phyloP scores from a whole-genome alignment of 1,284 basidiomycete species.

The Pascua sp. region DNA sequence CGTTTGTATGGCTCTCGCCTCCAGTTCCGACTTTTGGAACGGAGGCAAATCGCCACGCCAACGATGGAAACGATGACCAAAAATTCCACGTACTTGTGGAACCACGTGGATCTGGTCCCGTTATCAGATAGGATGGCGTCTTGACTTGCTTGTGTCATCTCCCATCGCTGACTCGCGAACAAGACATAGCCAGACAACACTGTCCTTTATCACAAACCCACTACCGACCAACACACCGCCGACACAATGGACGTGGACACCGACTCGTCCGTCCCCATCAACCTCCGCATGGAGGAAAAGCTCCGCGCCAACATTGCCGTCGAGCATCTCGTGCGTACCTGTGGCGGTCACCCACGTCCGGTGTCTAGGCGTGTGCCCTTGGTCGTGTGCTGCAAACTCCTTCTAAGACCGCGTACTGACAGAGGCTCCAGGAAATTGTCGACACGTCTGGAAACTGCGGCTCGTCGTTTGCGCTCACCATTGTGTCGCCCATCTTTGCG shows the following conservation, averaged over 20 bases:
- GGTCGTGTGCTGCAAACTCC: no score
- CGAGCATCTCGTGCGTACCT: constrained; percentile 14
- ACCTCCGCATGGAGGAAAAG: constrained; percentile 18
- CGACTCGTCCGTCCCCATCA: constrained; percentile 1
- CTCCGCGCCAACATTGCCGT: constrained; percentile 14
- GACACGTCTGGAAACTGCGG: constrained; percentile 49
- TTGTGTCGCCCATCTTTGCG: constrained; percentile 46
- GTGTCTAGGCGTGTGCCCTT: neutral
- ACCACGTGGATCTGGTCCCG: neutral
- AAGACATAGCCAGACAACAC: no score
- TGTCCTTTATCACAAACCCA: neutral
- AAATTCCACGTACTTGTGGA: no score
- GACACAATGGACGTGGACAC: no score
- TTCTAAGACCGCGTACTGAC: constrained; percentile 1
- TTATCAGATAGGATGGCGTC: constrained; percentile 8
- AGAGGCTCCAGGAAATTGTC: constrained; percentile 14
- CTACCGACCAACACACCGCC: neutral
- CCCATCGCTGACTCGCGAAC: no score
- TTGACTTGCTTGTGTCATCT: neutral
- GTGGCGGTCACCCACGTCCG: neutral
- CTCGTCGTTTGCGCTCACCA: constrained; percentile 43
- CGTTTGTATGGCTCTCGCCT: no score
- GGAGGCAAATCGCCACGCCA: no score
- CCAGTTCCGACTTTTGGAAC: no score
- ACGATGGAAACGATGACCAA: no score